These are phyloP conservation scores for Hemerocallis citrina DNA, from an alignment of 106 monocot species.

Conservation along the genomic window DNA sequence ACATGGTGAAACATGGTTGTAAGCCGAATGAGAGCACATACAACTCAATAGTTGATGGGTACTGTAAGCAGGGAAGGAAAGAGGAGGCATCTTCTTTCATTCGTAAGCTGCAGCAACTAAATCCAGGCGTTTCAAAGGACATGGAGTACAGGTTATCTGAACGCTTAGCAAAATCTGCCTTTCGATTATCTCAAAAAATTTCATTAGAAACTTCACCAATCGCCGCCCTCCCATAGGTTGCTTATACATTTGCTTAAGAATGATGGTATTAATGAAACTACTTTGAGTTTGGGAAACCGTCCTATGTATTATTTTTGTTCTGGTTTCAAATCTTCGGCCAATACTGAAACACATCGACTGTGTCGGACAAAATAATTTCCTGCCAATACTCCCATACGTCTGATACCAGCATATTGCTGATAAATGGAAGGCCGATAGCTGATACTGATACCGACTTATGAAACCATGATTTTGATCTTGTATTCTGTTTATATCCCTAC, in stretches of 20 bases:
- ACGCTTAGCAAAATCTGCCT: constrained; percentile 25
- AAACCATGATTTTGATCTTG: too few species aligned
- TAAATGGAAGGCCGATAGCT: too few species aligned
- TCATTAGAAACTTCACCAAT: not conserved
- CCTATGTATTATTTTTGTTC: too few species aligned
- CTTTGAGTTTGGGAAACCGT: too few species aligned
- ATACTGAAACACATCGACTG: too few species aligned
- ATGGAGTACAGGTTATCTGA: constrained; percentile 30
- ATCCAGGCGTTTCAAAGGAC: constrained; percentile 48
- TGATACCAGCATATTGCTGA: too few species aligned
- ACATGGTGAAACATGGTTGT: constrained; percentile 72
- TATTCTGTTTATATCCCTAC: too few species aligned
- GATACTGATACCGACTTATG: too few species aligned
- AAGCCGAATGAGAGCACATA: constrained; percentile 85
- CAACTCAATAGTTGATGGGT: constrained; percentile 71
- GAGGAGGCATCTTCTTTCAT: constrained; percentile 64
- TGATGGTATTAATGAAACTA: too few species aligned
- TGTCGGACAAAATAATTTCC: too few species aligned
- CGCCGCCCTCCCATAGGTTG: not conserved
- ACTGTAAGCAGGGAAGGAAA: constrained; percentile 45
- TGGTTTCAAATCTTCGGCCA: too few species aligned
- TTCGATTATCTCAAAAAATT: not conserved
- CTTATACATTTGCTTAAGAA: not conserved
- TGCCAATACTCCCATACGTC: too few species aligned
- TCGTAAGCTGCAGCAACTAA: constrained; percentile 39